Percentiles rank a stretch among this genome's conserved stretches.
These are phyloP conservation scores for Annulohypoxylon truncatum DNA, from an alignment of 2,329 filamentous ascomycete species.

Conservation along the genomic window DNA sequence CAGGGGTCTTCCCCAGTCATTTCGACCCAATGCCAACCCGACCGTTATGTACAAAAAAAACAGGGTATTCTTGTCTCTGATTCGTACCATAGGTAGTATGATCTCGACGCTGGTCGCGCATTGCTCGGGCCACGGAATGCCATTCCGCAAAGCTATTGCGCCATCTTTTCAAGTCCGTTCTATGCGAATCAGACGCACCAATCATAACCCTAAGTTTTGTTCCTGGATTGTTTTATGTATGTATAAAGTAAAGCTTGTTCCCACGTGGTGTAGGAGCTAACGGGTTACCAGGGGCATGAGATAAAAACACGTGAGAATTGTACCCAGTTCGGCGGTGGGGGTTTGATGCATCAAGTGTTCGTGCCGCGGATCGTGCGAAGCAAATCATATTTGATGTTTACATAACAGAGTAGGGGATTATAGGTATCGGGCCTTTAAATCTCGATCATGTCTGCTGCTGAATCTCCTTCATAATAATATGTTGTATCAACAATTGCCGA, in stretches of 20 bases:
- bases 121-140: constrained; percentile 11
- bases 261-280: not conserved
- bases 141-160: constrained; percentile 11
- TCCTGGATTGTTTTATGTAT: not conserved
- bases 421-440: constrained; percentile 4
- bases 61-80: not conserved
- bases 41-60: not conserved
- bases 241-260: not conserved
- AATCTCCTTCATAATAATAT: constrained; percentile 7
- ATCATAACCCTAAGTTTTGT: not conserved
- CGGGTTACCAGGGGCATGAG: too few relatives aligned
- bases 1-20: constrained; percentile 18
- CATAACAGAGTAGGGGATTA: constrained; percentile 3
- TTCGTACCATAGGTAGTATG: not conserved
- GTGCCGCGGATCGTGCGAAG: not conserved
- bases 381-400: not conserved
- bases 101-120: not conserved
- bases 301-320: not conserved
- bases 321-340: not conserved
- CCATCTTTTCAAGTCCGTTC: not conserved
- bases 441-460: not conserved
- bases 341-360: not conserved
- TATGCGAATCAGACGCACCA: not conserved
- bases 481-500: not conserved
- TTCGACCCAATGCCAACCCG: not conserved